A percentile compares a stretch with the other conserved stretches of the same genome.
phyloP scores from a whole-genome alignment of 495 filamentous ascomycete species.

The Bacidia rubella region DNA sequence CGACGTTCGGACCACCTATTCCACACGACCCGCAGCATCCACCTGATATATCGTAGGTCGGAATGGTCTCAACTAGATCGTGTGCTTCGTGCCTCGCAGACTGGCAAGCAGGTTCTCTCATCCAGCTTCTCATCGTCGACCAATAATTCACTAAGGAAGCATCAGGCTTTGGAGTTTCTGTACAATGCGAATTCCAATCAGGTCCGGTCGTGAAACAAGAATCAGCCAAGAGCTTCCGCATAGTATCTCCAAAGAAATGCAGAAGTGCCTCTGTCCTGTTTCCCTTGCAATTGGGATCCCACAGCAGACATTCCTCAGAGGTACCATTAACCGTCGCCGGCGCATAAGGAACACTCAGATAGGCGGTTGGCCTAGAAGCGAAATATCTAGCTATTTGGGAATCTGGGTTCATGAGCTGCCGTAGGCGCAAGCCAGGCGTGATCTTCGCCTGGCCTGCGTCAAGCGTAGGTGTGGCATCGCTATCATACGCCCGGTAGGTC shows the following conservation, averaged over 20 bases:
- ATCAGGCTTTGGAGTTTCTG: not conserved
- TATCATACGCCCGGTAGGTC: constrained; percentile 1
- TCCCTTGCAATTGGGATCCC: constrained; percentile 1
- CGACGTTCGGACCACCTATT: constrained; percentile 7
- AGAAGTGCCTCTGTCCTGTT: not conserved
- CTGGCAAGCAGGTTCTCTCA: not conserved
- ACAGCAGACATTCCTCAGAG: not conserved
- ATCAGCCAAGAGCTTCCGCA: not conserved
- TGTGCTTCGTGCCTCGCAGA: not conserved
- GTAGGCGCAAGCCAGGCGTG: not conserved
- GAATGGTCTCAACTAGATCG: not conserved
- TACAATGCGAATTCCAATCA: not conserved
- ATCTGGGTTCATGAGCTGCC: not conserved
- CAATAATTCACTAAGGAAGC: not conserved
- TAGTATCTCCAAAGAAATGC: not conserved
- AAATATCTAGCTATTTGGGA: not conserved
- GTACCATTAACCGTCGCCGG: not conserved
- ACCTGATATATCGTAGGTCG: not conserved
- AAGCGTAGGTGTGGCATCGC: not conserved
- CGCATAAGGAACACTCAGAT: not conserved
- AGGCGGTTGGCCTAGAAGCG: not conserved
- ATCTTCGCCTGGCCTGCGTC: not conserved
- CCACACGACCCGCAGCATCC: not conserved
- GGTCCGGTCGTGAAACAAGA: constrained; percentile 4
- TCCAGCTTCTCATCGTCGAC: constrained; percentile 3